Conservation (phyloP, 345 rosid genomes). For the Arabidopsis thaliana region DNA sequence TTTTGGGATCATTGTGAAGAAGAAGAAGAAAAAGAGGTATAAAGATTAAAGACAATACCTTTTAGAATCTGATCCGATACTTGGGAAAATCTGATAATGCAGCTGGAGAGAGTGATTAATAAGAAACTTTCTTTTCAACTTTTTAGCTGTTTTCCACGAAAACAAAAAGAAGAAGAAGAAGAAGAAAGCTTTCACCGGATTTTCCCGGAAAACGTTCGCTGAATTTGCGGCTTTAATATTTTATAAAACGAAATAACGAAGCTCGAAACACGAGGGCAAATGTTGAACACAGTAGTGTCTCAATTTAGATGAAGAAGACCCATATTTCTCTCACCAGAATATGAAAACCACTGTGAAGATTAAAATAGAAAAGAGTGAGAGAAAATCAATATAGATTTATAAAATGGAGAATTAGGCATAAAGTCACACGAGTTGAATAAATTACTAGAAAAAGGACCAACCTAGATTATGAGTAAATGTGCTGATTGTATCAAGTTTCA, state of each 20-base stretch:
- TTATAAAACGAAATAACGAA: background rate
- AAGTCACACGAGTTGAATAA: slow-evolving; percentile 29
- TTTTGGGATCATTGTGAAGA: background rate
- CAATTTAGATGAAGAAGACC: slow-evolving; percentile 36
- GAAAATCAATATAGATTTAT: background rate
- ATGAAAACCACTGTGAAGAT: slow-evolving; percentile 14
- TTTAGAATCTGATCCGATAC: slow-evolving; percentile 41
- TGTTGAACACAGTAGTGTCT: slow-evolving; percentile 39
- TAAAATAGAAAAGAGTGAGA: background rate
- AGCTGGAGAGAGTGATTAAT: slow-evolving; percentile 27
- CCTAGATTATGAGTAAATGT: slow-evolving; percentile 12
- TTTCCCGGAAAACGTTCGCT: slow-evolving; percentile 35
- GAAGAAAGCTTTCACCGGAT: slow-evolving; percentile 1
- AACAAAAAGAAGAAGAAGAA: slow-evolving; percentile 13
- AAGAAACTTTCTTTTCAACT: slow-evolving; percentile 15
- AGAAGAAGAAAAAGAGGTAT: background rate
- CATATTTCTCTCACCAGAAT: slow-evolving; percentile 39
- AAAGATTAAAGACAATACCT: slow-evolving; percentile 37
- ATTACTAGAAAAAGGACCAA: slow-evolving; percentile 2
- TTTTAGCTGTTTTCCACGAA: slow-evolving; percentile 46
- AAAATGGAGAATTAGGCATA: slow-evolving; percentile 26
- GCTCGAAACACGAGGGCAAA: slow-evolving; percentile 23
- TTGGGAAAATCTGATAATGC: slow-evolving; percentile 31
- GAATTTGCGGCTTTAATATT: slow-evolving; percentile 31
- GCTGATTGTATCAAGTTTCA: slow-evolving; percentile 1